A percentile compares a stretch with the other conserved stretches of the same genome.
phyloP scores from a whole-genome alignment of 306 rosid species.

The Glycine soja region DNA sequence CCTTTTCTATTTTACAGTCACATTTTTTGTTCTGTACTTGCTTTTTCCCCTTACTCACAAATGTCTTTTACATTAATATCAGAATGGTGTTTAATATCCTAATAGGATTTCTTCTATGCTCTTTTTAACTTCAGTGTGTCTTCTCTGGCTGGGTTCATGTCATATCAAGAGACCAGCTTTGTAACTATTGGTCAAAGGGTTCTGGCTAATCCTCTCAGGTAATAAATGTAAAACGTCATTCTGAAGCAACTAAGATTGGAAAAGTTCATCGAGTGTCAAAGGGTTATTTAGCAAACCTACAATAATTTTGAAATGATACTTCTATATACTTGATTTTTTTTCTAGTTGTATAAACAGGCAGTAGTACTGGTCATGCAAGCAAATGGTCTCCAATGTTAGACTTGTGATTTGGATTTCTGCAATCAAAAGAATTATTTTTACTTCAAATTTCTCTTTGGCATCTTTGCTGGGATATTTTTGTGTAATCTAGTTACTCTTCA shows the following conservation, averaged over 20 bases:
- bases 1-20: slow-evolving; percentile 10
- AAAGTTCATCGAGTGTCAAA: slow-evolving; percentile 17
- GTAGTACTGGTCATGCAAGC: slow-evolving; percentile 15
- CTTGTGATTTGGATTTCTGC: background rate
- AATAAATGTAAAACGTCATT: slow-evolving; percentile 38
- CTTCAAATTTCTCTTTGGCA: slow-evolving; percentile 3
- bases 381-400: slow-evolving; percentile 13
- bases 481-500: background rate
- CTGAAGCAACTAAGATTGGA: slow-evolving; percentile 8
- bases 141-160: slow-evolving; percentile 98
- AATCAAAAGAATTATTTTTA: background rate
- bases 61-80: slow-evolving; percentile 21
- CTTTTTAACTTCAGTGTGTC: slow-evolving; percentile 79
- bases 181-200: slow-evolving; percentile 98
- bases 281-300: slow-evolving; percentile 20
- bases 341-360: slow-evolving; percentile 17
- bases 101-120: slow-evolving; percentile 29
- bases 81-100: slow-evolving; percentile 31
- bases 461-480: background rate
- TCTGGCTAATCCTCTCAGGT: slow-evolving; percentile 96
- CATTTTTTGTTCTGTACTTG: background rate
- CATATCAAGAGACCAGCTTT: slow-evolving; percentile 98
- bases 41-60: background rate
- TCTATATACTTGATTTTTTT: slow-evolving; percentile 18
- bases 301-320: slow-evolving; percentile 2